A percentile compares a stretch with the other conserved stretches of the same genome.
These are phyloP conservation scores for Cladosporium sp. DNA, from an alignment of 2,329 filamentous ascomycete species.

Conservation along the genomic window DNA sequence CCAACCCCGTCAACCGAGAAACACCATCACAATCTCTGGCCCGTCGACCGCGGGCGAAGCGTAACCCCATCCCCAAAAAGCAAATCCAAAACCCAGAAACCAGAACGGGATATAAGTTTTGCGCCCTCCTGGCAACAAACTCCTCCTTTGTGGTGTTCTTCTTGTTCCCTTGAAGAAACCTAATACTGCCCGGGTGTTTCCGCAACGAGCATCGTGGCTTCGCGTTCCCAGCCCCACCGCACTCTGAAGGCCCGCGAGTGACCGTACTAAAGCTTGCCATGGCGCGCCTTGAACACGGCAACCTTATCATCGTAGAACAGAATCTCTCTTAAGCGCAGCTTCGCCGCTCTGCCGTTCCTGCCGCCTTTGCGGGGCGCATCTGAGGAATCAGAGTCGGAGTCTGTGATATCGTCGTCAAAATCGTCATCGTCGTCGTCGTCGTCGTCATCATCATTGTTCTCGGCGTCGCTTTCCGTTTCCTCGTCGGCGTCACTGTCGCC, in stretches of 20 bases:
- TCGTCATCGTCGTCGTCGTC: conserved; percentile 37
- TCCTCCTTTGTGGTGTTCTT: not conserved
- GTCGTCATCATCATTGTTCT: conserved; percentile 38
- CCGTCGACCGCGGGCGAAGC: not conserved
- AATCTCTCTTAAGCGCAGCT: conserved; percentile 71
- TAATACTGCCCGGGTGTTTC: not conserved
- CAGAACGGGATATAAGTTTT: not conserved
- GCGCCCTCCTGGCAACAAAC: not conserved
- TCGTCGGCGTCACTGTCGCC: conserved; percentile 47
- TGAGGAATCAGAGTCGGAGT: conserved; percentile 12
- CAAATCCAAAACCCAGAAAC: not conserved
- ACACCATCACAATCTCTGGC: not conserved
- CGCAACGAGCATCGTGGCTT: not conserved
- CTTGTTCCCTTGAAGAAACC: not conserved
- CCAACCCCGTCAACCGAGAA: not conserved
- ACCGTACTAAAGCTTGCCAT: conserved; percentile 48
- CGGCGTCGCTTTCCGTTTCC: conserved; percentile 45
- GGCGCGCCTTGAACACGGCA: conserved; percentile 74
- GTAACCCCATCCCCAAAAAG: not conserved
- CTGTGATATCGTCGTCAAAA: conserved; percentile 32
- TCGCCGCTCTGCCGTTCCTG: conserved; percentile 27
- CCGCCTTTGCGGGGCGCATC: conserved; percentile 17
- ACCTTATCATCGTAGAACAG: conserved; percentile 83
- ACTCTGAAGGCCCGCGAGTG: not conserved
- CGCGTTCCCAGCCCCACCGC: not conserved